phyloP scores from a whole-genome alignment of 164 flowering plant species.

The Chimonanthus salicifolius region DNA sequence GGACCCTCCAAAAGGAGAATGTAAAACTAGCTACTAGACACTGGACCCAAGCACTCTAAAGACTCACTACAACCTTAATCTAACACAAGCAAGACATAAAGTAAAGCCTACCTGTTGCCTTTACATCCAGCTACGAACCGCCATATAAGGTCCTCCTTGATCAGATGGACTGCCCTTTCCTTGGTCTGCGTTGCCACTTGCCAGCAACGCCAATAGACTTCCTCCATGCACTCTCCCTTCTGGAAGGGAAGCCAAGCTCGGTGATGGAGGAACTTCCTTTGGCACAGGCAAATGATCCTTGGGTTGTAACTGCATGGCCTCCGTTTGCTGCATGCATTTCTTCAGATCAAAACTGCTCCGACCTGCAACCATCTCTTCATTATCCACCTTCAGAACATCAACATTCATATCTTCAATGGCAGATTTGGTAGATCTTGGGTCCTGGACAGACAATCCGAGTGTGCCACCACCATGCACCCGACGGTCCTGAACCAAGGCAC shows the following conservation, averaged over 20 bases:
- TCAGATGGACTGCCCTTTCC: constrained; percentile 15
- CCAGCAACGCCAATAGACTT: constrained; percentile 42
- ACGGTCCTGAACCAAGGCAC: constrained; percentile 68
- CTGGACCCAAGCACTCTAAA: constrained; percentile 1
- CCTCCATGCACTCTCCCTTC: constrained; percentile 65
- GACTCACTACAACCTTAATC: constrained; percentile 6
- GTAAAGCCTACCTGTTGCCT: neutral
- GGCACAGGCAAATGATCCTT: neutral
- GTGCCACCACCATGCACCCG: constrained; percentile 92
- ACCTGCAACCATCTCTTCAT: constrained; percentile 12
- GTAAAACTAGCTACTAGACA: neutral
- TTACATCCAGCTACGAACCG: constrained; percentile 28
- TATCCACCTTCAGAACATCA: constrained; percentile 22
- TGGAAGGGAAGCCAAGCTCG: constrained; percentile 17
- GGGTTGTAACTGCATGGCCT: neutral
- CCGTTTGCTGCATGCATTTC: neutral
- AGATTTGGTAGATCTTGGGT: constrained; percentile 18
- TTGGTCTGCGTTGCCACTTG: constrained; percentile 11
- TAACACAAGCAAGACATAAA: neutral
- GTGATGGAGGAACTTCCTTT: neutral
- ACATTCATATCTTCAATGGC: constrained; percentile 43
- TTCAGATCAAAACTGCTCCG: constrained; percentile 12
- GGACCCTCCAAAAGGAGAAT: neutral
- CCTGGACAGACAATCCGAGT: constrained; percentile 37
- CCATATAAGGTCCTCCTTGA: constrained; percentile 9